Evolutionary conservation across 2,329 filamentous ascomycete species (phyloP), one percentile per base, ranked within the genome.

Genomic region (Hirsutella minnesotensis): DNA sequence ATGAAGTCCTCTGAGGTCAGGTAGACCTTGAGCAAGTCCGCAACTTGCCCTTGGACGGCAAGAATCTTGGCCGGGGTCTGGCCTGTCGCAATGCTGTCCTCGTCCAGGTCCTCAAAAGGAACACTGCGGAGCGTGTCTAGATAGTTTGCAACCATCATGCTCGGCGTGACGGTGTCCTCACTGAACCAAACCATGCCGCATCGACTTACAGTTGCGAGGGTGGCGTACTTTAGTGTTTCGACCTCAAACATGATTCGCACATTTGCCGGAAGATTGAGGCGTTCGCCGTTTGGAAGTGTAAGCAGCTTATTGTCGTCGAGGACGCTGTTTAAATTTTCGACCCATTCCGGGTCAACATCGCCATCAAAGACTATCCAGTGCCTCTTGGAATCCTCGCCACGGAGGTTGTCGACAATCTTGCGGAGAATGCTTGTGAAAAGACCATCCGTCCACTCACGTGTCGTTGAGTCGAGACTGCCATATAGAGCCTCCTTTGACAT

Each of bases 101-200:
- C 94, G 53, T 98, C 92, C 29, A 98, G 70, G 53, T 98, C 92
- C 55, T 98, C 92, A 54, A 98, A 95, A 0, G 86, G 79, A 44
- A 86, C 81, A 3, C 79, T 83, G 52, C 83, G 81, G 33, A 98
- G 77, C 38, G 82, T 80, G 47, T 92, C 79, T 41, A 98, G 76
- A 56, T 98, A 95, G 63, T 96, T 86, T 48, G 79, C 73, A 34
- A 96, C 83, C 79, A 96, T 85, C 84, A 98, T 95, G 51, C 76
- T 77, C 1, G 90, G 78, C 27, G 87, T 90, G 34, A 99, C 90
- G 22, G 89, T 96, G 57, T 98, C 94, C 55, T 95, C 90, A 59
- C 88, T 98, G 67, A 96, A 98, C 92, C 92, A 99, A 13, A 99
- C 94, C 92, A 99, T 99, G 73, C 92, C 92, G 61, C 92, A 99